Evolutionary conservation across 2,329 filamentous ascomycete genomes (phyloP).

Genomic region (Xylariaceae sp.): DNA sequence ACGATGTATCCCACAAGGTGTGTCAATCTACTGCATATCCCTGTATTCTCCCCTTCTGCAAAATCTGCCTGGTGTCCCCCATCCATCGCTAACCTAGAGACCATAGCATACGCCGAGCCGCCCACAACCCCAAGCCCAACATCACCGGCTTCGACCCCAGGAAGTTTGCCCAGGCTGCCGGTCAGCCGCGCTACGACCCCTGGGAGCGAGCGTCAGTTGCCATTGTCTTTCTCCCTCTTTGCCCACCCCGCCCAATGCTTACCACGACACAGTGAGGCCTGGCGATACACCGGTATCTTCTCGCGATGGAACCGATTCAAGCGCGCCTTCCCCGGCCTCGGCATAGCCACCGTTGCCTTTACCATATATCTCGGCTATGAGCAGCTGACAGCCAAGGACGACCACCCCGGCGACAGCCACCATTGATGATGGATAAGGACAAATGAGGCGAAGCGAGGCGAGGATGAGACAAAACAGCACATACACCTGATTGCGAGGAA

Average conservation of each 20-base stretch:
- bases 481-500: no score
- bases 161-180: constrained; percentile 71
- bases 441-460: constrained; percentile 43
- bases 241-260: neutral
- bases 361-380: constrained; percentile 87
- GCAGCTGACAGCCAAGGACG: constrained; percentile 77
- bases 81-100: no score
- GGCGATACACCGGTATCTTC: constrained; percentile 90
- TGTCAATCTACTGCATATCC: neutral
- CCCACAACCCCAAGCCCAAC: constrained; percentile 59
- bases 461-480: neutral
- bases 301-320: constrained; percentile 87
- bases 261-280: constrained; percentile 69
- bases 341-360: constrained; percentile 90
- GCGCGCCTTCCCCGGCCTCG: constrained; percentile 81
- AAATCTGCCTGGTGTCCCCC: constrained; percentile 7
- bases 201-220: constrained; percentile 62
- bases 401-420: constrained; percentile 58
- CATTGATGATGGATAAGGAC: constrained; percentile 45
- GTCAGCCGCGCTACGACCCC: constrained; percentile 61
- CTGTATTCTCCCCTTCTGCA: neutral
- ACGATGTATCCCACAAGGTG: constrained; percentile 38
- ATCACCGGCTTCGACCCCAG: constrained; percentile 90
- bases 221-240: neutral
- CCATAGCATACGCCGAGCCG: constrained; percentile 50